Percentiles rank a stretch among this genome's conserved stretches.
Evolutionary conservation across 1,139 yeast genomes (phyloP).

Genomic region (Nadsonia commutata): DNA sequence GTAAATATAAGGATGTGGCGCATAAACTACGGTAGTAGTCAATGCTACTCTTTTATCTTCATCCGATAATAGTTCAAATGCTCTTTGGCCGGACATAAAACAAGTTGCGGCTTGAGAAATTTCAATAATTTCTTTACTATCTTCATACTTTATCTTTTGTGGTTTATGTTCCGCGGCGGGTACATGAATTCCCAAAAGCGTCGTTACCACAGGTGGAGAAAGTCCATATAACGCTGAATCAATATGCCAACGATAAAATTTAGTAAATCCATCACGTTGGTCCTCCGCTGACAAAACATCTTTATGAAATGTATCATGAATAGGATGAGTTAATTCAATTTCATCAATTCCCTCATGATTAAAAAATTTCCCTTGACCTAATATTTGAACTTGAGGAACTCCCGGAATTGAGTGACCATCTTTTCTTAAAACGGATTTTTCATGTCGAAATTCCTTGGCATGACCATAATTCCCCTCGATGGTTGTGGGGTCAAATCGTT

Average conservation of each 20-base stretch:
- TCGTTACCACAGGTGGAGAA: conserved; percentile 75
- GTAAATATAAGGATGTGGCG: conserved; percentile 82
- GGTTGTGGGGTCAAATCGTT: conserved; percentile 63
- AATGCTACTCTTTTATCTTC: conserved; percentile 64
- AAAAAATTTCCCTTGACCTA: conserved; percentile 64
- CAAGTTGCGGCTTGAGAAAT: conserved; percentile 79
- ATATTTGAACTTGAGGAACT: conserved; percentile 80
- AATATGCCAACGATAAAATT: conserved; percentile 87
- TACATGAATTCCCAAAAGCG: conserved; percentile 68
- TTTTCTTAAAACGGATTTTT: conserved; percentile 57
- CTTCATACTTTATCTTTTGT: conserved; percentile 47
- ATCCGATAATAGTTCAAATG: conserved; percentile 48
- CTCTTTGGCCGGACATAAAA: conserved; percentile 66
- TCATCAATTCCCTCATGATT: conserved; percentile 58
- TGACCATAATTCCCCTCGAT: conserved; percentile 59
- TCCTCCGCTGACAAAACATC: conserved; percentile 45
- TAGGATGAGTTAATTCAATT: conserved; percentile 62
- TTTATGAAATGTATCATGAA: conserved; percentile 68
- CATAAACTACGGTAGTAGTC: conserved; percentile 65
- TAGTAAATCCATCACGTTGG: conserved; percentile 47
- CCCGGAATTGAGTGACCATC: conserved; percentile 68
- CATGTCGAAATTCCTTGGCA: conserved; percentile 70
- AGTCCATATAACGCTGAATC: conserved; percentile 77
- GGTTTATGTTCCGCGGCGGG: conserved; percentile 31
- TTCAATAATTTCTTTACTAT: conserved; percentile 45